A percentile compares a stretch with the other conserved stretches of the same genome.
Evolutionary conservation across 345 rosid genomes (phyloP).

Genomic region (Lenwebbia sp.): DNA sequence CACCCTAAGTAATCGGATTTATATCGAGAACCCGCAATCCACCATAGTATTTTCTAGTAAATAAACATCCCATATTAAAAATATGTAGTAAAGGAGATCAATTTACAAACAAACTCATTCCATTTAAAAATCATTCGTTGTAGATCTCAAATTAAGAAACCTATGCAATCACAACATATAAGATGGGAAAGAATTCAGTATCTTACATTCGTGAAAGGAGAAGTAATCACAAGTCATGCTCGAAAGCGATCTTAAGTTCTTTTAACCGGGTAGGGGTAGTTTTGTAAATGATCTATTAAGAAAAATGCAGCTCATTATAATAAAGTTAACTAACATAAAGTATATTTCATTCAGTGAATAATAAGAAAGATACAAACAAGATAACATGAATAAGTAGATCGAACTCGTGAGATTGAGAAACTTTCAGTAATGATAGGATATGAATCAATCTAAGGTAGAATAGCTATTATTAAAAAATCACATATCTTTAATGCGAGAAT

Average conservation of each 20-base stretch:
- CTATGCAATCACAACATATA: neutral
- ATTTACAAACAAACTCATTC: neutral
- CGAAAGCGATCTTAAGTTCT: too few species aligned
- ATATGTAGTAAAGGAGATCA: neutral
- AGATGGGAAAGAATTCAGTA: neutral
- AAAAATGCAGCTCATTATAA: neutral
- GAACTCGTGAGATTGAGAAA: neutral
- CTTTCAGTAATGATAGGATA: accelerated
- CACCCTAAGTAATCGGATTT: too few species aligned
- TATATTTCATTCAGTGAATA: neutral
- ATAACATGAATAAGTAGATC: neutral
- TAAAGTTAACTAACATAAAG: neutral
- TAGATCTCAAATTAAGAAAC: neutral
- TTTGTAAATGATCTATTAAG: neutral
- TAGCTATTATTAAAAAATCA: neutral
- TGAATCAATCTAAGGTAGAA: neutral
- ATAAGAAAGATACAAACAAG: neutral
- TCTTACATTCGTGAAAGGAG: neutral
- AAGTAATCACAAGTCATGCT: neutral
- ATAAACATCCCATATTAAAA: neutral
- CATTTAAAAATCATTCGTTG: neutral
- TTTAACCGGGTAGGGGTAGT: neutral
- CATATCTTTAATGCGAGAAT: neutral
- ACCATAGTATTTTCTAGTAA: neutral
- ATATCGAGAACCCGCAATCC: neutral